These are phyloP conservation scores for Mycena chlorophos DNA, from an alignment of 768 basidiomycete species.

Conservation along the genomic window DNA sequence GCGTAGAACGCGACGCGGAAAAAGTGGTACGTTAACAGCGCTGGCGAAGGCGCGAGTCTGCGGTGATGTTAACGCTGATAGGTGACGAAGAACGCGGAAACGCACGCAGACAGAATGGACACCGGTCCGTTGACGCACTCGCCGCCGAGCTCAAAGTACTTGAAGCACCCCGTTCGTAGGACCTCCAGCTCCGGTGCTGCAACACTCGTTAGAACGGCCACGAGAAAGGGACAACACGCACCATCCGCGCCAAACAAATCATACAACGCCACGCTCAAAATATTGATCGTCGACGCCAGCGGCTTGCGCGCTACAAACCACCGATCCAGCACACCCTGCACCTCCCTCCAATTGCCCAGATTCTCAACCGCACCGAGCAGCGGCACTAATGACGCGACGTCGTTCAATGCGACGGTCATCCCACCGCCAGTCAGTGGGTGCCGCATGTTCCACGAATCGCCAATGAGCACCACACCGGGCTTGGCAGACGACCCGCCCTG, in stretches of 20 bases:
- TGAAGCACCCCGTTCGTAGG: conserved; percentile 87
- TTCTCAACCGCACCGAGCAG: conserved; percentile 53
- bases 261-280: conserved; percentile 89
- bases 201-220: conserved; percentile 5
- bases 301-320: conserved; percentile 92
- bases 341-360: conserved; percentile 49
- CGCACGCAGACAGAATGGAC: conserved; percentile 83
- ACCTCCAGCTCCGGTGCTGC: conserved; percentile 62
- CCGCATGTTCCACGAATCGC: conserved; percentile 99
- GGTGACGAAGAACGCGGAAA: conserved; percentile 5
- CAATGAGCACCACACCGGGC: conserved; percentile 79
- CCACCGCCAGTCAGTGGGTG: conserved; percentile 98
- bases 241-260: conserved; percentile 94
- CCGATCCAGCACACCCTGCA: conserved; percentile 53
- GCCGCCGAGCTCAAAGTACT: conserved; percentile 94
- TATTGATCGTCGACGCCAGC: conserved; percentile 84
- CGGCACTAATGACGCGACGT: conserved; percentile 72
- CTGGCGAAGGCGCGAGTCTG: conserved; percentile 80
- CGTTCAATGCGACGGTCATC: conserved; percentile 94
- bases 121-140: conserved; percentile 88
- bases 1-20: conserved; percentile 95
- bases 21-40: conserved; percentile 85
- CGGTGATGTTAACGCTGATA: neutral
- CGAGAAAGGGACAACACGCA: conserved; percentile 25
- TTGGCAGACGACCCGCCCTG: conserved; percentile 57